A percentile compares a stretch with the other conserved stretches of the same genome.
Evolutionary conservation across 192 early-diverging fungal genomes (phyloP).

Genomic region (Piromyces sp.): DNA sequence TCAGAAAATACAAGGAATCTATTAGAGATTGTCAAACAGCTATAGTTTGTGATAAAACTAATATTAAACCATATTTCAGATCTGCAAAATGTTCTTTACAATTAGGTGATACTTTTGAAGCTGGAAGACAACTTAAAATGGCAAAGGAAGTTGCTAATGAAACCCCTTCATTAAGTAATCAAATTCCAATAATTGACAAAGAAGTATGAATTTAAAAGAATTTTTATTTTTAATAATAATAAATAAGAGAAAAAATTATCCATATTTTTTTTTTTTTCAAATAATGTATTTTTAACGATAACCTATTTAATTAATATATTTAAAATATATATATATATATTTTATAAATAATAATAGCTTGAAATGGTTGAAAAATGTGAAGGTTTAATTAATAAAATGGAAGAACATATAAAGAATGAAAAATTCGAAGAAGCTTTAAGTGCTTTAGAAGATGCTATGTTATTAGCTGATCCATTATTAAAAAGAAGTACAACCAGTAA

Average conservation of each 20-base stretch:
- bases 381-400: background rate
- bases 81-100: conserved; percentile 54
- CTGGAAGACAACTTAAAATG: conserved; percentile 8
- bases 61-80: conserved; percentile 46
- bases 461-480: background rate
- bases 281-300: too few species aligned
- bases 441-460: background rate
- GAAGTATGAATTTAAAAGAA: background rate
- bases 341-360: background rate
- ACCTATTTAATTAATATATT: too few species aligned
- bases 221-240: too few species aligned
- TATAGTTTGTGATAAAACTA: conserved; percentile 32
- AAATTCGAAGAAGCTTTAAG: background rate
- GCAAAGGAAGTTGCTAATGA: background rate
- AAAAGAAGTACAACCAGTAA: background rate
- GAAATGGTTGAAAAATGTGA: background rate
- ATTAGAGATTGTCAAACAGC: conserved; percentile 42
- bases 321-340: too few species aligned
- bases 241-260: too few species aligned
- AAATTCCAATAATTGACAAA: background rate
- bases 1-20: conserved; percentile 36
- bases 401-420: background rate
- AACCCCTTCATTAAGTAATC: background rate
- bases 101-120: conserved; percentile 48
- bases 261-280: too few species aligned